Percentiles rank a stretch among this genome's conserved stretches.
Evolutionary conservation across 2,329 filamentous ascomycete species (phyloP).

Genomic region (Metarhizium sp.): DNA sequence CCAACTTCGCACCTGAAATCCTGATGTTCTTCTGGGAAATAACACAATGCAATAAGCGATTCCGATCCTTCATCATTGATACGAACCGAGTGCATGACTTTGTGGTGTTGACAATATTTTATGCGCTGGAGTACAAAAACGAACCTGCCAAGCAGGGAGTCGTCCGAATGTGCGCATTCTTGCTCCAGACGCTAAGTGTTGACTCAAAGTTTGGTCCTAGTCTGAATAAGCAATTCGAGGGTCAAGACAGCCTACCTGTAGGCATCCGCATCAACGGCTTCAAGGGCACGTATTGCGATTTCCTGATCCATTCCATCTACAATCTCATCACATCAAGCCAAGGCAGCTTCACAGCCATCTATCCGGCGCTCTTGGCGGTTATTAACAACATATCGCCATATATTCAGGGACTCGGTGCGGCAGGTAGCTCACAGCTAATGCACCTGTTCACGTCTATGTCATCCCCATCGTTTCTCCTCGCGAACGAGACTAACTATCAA

Average conservation of each 20-base stretch:
- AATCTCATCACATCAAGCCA: conserved; percentile 85
- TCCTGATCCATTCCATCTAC: conserved; percentile 90
- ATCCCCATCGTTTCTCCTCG: conserved; percentile 80
- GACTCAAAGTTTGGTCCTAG: conserved; percentile 85
- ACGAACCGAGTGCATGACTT: conserved; percentile 92
- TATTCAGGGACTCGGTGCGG: conserved; percentile 63
- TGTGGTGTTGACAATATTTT: conserved; percentile 81
- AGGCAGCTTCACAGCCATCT: conserved; percentile 81
- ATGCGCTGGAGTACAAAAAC: conserved; percentile 79
- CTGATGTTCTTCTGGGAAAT: conserved; percentile 97
- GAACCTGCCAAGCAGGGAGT: conserved; percentile 85
- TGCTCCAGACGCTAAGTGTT: conserved; percentile 88
- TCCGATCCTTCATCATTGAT: conserved; percentile 93
- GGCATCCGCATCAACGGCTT: conserved; percentile 79
- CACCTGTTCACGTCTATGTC: conserved; percentile 91
- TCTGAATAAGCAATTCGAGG: conserved; percentile 80
- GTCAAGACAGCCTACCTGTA: conserved; percentile 75
- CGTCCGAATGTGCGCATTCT: conserved; percentile 94
- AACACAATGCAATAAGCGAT: conserved; percentile 94
- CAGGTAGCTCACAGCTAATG: conserved; percentile 71
- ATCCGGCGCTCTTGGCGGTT: conserved; percentile 82
- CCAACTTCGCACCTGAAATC: conserved; percentile 89
- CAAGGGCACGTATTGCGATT: conserved; percentile 85
- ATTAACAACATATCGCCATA: conserved; percentile 90
- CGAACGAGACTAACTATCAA: conserved; percentile 82